phyloP scores from a whole-genome alignment of 441 rosid species.

The Arabidopsis lyrata region DNA sequence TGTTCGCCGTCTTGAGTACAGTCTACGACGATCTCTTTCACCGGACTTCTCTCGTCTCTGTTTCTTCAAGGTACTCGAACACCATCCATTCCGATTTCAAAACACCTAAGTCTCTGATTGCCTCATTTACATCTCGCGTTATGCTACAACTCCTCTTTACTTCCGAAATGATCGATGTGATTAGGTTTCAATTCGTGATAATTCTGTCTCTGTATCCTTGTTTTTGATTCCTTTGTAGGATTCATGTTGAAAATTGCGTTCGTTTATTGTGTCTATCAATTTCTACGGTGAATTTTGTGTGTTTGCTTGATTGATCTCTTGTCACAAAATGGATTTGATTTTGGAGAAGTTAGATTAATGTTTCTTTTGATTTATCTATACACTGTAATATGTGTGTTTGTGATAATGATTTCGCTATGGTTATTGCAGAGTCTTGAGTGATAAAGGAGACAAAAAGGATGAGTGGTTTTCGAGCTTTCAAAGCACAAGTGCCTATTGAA shows the following conservation, averaged over 20 bases:
- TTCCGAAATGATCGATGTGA: constrained; percentile 17
- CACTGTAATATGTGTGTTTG: too few species aligned
- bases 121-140: neutral
- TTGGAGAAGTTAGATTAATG: constrained; percentile 1
- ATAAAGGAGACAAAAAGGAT: constrained; percentile 3
- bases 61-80: constrained; percentile 22
- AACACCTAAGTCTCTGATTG: neutral
- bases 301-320: neutral
- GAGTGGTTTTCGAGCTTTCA: constrained; percentile 63
- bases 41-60: neutral
- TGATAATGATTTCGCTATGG: constrained; percentile 1
- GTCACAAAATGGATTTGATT: neutral
- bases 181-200: neutral
- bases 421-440: constrained; percentile 22
- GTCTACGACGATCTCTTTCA: constrained; percentile 18
- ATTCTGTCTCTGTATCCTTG: neutral
- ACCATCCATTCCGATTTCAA: neutral
- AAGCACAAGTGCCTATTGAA: constrained; percentile 73
- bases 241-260: neutral
- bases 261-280: too few species aligned
- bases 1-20: constrained; percentile 27
- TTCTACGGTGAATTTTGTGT: neutral
- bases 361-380: constrained; percentile 34
- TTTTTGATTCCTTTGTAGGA: neutral
- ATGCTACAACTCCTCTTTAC: neutral